phyloP scores from a whole-genome alignment of 148 eudicot genomes.

The Vaccinium macrocarpon region DNA sequence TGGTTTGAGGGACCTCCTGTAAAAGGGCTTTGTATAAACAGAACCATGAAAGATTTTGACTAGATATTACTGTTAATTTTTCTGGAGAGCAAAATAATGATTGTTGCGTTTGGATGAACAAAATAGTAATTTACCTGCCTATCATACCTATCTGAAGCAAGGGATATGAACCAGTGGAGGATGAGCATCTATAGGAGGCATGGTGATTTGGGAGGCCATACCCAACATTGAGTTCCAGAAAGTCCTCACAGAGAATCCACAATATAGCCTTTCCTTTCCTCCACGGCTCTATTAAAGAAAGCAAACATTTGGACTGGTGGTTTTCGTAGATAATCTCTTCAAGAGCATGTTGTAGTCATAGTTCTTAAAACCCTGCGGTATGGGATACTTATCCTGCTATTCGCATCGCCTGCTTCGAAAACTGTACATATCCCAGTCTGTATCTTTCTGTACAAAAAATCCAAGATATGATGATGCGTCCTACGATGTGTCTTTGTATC shows the following conservation, averaged over 20 bases:
- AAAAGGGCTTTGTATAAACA: too few relatives aligned
- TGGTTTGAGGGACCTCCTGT: too few relatives aligned
- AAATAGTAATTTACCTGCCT: neutral
- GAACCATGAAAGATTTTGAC: neutral
- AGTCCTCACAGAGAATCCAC: neutral
- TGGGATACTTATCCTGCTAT: too few relatives aligned
- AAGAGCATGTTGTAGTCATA: neutral
- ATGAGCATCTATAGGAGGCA: neutral
- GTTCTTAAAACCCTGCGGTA: too few relatives aligned
- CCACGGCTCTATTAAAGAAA: neutral
- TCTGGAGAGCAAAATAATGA: neutral
- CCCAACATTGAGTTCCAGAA: neutral
- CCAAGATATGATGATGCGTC: too few relatives aligned
- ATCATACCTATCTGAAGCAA: neutral
- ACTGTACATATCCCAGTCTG: too few relatives aligned
- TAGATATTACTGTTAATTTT: neutral
- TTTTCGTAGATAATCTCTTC: neutral
- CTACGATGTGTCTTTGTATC: too few relatives aligned
- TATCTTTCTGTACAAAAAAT: too few relatives aligned
- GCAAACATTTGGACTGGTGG: neutral
- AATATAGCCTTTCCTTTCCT: neutral
- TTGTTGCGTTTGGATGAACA: neutral
- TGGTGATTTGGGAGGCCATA: neutral
- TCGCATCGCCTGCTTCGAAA: too few relatives aligned
- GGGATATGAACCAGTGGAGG: neutral